Base-by-base conservation (phyloP, 2,329 filamentous ascomycete genomes). In the Purpureocillium lavendulum region DNA sequence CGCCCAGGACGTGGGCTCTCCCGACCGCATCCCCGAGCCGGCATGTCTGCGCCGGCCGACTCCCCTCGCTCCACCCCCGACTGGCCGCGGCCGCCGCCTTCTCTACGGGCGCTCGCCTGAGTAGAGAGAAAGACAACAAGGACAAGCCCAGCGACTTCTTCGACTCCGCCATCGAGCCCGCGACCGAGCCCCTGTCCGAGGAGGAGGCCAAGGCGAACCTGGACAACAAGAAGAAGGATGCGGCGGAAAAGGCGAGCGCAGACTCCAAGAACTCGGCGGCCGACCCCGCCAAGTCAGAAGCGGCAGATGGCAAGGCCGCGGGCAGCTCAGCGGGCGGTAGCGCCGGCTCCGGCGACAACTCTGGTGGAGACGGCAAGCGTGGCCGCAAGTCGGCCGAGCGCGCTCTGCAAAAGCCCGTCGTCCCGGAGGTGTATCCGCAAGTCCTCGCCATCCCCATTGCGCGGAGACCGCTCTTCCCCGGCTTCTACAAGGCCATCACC, bases 401-500 rank as follows among this genome's bases (percentile, higher is more conserved):
- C 54, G 81, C 84, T 17, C 71, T 97, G 30, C 80, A 87, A 52
- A 97, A 97, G 65, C 85, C 88, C 2, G 78, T 83, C 3, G 84
- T 97, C 12, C 92, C 92, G 12, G 92, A 98, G 45, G 82, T 96
- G 33, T 98, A 98, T 59, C 92, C 92, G 4, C 92, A 97, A 59
- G 89, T 98, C 40, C 87, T 98, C 75, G 90, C 90, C 2, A 94
- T 98, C 40, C 92, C 92, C 7, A 96, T 98, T 53, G 85, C 87
- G 21, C 88, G 94, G 60, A 77, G 92, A 39, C 92, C 92, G 10
- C 69, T 98, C 11, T 98, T 97, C 64, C 92, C 92, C 1, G 92
- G 92, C 2, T 98, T 97, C 64, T 98, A 98, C 70, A 98, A 98
- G 65, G 90, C 92, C 9, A 92, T 98, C 50, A 98, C 90, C 4